phyloP scores from a whole-genome alignment of 2,329 filamentous ascomycete genomes.

The Arthroderma uncinatum region DNA sequence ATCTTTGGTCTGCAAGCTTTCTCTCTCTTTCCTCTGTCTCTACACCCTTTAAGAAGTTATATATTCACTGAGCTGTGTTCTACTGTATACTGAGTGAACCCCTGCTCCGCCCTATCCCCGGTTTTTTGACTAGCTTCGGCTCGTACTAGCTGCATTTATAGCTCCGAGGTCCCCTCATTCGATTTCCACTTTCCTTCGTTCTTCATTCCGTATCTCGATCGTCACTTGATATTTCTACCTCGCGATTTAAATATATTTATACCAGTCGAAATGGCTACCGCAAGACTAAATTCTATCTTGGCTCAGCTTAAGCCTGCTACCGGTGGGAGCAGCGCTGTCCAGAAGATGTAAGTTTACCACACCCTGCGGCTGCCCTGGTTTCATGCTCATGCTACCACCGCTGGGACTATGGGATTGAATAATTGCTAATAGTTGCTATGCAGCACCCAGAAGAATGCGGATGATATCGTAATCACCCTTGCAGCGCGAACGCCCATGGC shows the following conservation, averaged over 20 bases:
- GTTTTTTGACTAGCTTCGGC: neutral
- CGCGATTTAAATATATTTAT: neutral
- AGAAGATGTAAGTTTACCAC: conserved; percentile 14
- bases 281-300: conserved; percentile 15
- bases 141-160: conserved; percentile 3
- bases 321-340: conserved; percentile 14
- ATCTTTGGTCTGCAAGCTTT: neutral
- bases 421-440: conserved; percentile 1
- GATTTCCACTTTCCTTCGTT: neutral
- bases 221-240: neutral
- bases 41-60: neutral
- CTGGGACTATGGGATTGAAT: neutral
- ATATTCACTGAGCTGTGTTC: neutral
- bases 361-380: neutral
- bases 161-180: conserved; percentile 5
- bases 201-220: neutral
- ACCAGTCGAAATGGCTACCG: conserved; percentile 14
- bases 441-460: conserved; percentile 83
- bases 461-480: conserved; percentile 93
- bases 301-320: conserved; percentile 16
- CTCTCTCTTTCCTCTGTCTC: neutral
- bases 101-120: neutral
- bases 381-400: neutral
- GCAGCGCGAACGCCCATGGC: conserved; percentile 79
- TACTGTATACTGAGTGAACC: neutral